Conservation (phyloP, 1,139 yeast genomes). For the Eremothecium gossypii region DNA sequence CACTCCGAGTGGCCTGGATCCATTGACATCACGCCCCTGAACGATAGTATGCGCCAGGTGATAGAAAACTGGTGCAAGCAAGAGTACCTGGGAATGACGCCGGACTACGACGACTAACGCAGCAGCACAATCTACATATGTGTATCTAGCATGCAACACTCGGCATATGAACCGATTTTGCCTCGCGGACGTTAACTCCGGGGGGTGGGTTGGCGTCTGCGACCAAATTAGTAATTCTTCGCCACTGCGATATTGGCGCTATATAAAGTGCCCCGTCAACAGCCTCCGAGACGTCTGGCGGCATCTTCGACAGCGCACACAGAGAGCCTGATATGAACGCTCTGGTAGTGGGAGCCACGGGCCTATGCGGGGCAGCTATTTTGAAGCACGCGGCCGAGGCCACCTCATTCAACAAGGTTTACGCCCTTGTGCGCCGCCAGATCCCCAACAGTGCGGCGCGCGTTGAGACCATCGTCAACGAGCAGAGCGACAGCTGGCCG, state of each 20-base stretch:
- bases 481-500: constrained; percentile 38
- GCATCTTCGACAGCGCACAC: neutral
- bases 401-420: constrained; percentile 30
- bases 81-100: constrained; percentile 8
- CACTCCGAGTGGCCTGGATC: constrained; percentile 34
- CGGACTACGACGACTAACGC: constrained; percentile 1
- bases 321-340: constrained; percentile 11
- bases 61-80: constrained; percentile 11
- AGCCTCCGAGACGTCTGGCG: too few species aligned
- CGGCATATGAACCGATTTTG: too few species aligned
- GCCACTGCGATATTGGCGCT: too few species aligned
- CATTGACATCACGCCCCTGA: constrained; percentile 4
- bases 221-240: too few species aligned
- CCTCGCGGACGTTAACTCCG: too few species aligned
- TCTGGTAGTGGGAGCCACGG: constrained; percentile 49
- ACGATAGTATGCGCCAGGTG: constrained; percentile 6
- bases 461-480: constrained; percentile 30
- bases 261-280: too few species aligned
- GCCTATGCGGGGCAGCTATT: constrained; percentile 46
- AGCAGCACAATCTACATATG: neutral
- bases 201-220: too few species aligned
- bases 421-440: constrained; percentile 40
- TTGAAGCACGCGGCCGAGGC: constrained; percentile 34
- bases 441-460: constrained; percentile 13
- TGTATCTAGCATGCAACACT: neutral